These are phyloP conservation scores for Chlorella sp. DNA, from an alignment of 139 green algal species.

Conservation along the genomic window DNA sequence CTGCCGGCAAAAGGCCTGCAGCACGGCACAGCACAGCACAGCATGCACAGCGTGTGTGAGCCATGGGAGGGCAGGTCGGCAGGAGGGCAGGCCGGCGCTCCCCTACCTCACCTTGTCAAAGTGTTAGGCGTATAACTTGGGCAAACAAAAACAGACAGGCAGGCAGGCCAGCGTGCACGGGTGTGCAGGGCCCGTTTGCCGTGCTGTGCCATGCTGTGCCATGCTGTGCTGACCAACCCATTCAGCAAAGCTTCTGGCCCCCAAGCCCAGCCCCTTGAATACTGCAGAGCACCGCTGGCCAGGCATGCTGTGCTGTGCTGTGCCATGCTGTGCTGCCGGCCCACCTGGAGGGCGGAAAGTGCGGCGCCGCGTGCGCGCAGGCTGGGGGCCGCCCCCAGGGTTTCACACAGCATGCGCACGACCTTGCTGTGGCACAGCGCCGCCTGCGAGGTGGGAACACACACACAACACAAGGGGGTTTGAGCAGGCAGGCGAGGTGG, in stretches of 20 bases:
- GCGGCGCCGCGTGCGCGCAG: conserved; percentile 10
- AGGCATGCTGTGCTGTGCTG: background rate
- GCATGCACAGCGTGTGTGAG: too few relatives aligned
- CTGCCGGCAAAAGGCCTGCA: conserved; percentile 37
- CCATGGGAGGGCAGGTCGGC: background rate
- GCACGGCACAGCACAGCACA: background rate
- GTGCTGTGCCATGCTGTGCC: too few relatives aligned
- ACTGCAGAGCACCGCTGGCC: too few relatives aligned
- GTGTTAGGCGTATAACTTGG: too few relatives aligned
- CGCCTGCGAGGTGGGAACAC: background rate
- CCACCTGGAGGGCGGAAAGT: conserved; percentile 10
- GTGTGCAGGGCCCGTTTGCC: too few relatives aligned
- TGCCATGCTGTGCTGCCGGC: background rate
- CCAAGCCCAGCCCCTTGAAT: too few relatives aligned
- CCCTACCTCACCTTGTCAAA: too few relatives aligned
- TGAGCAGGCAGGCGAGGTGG: too few relatives aligned
- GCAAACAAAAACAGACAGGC: too few relatives aligned
- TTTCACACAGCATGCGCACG: conserved; percentile 20
- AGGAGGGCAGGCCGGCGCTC: too few relatives aligned
- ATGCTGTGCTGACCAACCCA: background rate
- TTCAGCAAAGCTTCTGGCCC: background rate
- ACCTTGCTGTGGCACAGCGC: conserved; percentile 36
- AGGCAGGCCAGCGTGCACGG: too few relatives aligned
- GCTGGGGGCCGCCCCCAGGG: background rate
- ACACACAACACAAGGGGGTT: background rate